These are phyloP conservation scores for Trichophyton verrucosum DNA, from an alignment of 2,329 filamentous ascomycete species.

Conservation along the genomic window DNA sequence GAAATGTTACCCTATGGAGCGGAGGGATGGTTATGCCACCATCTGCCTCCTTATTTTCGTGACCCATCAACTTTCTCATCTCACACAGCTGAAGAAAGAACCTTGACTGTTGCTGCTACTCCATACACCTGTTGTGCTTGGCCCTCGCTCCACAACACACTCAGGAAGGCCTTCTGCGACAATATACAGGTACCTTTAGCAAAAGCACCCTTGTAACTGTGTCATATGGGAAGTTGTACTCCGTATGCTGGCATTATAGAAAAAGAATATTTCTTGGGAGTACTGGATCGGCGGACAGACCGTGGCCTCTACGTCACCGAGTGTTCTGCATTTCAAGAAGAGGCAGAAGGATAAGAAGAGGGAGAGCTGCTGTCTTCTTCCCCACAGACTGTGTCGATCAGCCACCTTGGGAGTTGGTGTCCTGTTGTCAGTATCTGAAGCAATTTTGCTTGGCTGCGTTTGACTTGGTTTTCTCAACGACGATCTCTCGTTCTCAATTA, in stretches of 20 bases:
- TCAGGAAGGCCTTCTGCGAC: slow-evolving; percentile 23
- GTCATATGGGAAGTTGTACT: slow-evolving; percentile 28
- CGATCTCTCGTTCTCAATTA: neutral
- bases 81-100: neutral
- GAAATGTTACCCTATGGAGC: neutral
- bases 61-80: neutral
- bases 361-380: neutral
- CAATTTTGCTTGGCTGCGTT: neutral
- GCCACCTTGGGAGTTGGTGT: neutral
- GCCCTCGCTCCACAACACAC: slow-evolving; percentile 25
- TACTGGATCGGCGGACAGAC: neutral
- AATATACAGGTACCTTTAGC: slow-evolving; percentile 20
- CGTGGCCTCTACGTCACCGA: neutral
- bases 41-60: neutral
- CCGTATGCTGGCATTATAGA: slow-evolving; percentile 19
- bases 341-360: neutral
- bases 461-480: neutral
- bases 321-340: neutral
- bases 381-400: neutral
- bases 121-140: neutral
- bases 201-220: slow-evolving; percentile 26
- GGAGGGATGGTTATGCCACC: neutral
- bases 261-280: slow-evolving; percentile 8
- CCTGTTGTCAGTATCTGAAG: neutral
- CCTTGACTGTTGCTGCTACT: neutral